Evolutionary conservation across 1,139 yeast genomes (phyloP).

Genomic region (Taiozyma sp.): DNA sequence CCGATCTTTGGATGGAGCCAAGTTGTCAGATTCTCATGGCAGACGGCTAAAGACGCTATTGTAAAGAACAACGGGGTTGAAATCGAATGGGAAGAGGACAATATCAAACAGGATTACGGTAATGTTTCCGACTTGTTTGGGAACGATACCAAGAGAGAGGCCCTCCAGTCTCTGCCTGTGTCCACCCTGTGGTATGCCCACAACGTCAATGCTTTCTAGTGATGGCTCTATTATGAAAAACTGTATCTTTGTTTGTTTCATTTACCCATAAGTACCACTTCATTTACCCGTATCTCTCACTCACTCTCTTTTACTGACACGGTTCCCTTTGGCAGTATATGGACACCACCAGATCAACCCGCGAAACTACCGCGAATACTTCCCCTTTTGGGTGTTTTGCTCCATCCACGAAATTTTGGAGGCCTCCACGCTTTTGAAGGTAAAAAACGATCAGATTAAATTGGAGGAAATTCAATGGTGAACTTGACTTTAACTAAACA

Average conservation of each 20-base stretch:
- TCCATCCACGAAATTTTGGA: not conserved
- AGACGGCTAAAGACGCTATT: conserved; percentile 76
- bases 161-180: conserved; percentile 17
- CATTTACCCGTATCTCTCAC: not conserved
- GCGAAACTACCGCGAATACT: not conserved
- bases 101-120: conserved; percentile 24
- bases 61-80: conserved; percentile 44
- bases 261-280: not conserved
- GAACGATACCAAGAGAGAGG: conserved; percentile 5
- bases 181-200: conserved; percentile 26
- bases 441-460: not conserved
- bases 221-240: too few species aligned
- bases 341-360: not conserved
- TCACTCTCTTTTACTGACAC: not conserved
- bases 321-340: not conserved
- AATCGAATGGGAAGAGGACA: conserved; percentile 58
- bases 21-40: conserved; percentile 88
- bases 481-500: not conserved
- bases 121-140: conserved; percentile 30
- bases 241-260: not conserved
- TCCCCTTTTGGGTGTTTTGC: not conserved
- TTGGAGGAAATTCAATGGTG: not conserved
- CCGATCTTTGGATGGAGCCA: conserved; percentile 84
- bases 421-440: not conserved
- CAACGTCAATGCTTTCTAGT: conserved; percentile 10